phyloP scores from a whole-genome alignment of 257 asterid genomes.

The Osmanthus fragrans region DNA sequence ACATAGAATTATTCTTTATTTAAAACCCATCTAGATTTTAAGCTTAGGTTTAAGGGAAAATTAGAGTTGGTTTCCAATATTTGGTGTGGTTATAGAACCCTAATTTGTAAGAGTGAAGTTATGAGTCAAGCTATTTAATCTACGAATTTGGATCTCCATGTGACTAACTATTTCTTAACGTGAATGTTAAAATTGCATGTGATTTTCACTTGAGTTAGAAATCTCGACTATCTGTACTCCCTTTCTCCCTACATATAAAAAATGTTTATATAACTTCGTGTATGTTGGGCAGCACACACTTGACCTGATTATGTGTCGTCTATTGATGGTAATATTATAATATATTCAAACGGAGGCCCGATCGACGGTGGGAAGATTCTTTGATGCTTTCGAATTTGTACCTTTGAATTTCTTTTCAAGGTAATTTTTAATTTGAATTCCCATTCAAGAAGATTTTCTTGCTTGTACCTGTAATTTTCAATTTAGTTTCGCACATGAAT shows the following conservation, averaged over 20 bases:
- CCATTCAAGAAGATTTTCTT: slow-evolving; percentile 1
- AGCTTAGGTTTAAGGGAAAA: too few relatives aligned
- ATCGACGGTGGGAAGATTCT: slow-evolving; percentile 28
- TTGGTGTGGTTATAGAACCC: too few relatives aligned
- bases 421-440: not conserved
- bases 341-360: slow-evolving; percentile 17
- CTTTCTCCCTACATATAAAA: too few relatives aligned
- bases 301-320: not conserved
- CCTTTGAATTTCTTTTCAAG: not conserved
- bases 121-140: too few relatives aligned
- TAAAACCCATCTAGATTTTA: too few relatives aligned
- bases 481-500: slow-evolving; percentile 22
- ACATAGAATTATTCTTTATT: too few relatives aligned
- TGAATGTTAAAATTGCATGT: too few relatives aligned
- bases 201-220: too few relatives aligned
- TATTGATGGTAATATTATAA: not conserved
- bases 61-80: too few relatives aligned
- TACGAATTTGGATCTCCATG: not conserved
- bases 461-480: slow-evolving; percentile 14
- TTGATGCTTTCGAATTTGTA: not conserved
- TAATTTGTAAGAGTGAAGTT: too few relatives aligned
- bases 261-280: not conserved
- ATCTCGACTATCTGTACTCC: too few relatives aligned
- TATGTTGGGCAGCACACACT: not conserved
- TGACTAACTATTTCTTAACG: too few relatives aligned